Conservation (phyloP, 2,329 filamentous ascomycete genomes). For the Penicillium sp. region DNA sequence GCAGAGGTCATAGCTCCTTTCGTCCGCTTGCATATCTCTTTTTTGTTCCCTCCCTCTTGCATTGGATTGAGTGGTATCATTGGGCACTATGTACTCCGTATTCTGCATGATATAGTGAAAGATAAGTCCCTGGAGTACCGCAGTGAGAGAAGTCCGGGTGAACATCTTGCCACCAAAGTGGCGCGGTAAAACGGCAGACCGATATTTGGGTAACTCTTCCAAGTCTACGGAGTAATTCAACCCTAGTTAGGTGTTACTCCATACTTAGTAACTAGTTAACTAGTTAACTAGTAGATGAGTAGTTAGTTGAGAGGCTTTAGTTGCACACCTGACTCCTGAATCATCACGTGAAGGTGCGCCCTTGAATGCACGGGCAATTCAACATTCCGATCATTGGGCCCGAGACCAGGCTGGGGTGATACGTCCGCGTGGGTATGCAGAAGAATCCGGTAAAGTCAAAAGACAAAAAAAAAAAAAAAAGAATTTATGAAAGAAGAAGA, state of each 20-base stretch:
- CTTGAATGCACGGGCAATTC: slow-evolving; percentile 2
- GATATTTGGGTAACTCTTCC: not conserved
- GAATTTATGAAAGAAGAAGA: not conserved
- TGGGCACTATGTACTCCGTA: not conserved
- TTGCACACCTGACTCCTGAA: slow-evolving; percentile 1
- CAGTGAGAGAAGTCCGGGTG: slow-evolving; percentile 5
- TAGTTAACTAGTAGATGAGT: not conserved
- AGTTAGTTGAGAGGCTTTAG: not conserved
- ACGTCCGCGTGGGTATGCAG: slow-evolving; percentile 3
- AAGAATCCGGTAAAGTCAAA: not conserved
- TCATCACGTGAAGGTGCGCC: not conserved
- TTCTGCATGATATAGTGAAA: not conserved
- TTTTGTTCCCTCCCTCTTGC: not conserved
- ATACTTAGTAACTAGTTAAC: not conserved
- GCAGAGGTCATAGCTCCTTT: slow-evolving; percentile 4
- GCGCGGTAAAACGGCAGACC: slow-evolving; percentile 1
- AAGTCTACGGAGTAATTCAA: not conserved
- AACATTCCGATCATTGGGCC: slow-evolving; percentile 1
- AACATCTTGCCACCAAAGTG: slow-evolving; percentile 11
- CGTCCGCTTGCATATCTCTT: not conserved
- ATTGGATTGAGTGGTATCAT: not conserved
- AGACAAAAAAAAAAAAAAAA: not conserved
- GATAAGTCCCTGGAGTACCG: slow-evolving; percentile 2
- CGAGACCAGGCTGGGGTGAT: not conserved
- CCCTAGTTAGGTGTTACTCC: not conserved